Evolutionary conservation across 441 rosid species (phyloP).

Genomic region (Dalechampia spathulata): DNA sequence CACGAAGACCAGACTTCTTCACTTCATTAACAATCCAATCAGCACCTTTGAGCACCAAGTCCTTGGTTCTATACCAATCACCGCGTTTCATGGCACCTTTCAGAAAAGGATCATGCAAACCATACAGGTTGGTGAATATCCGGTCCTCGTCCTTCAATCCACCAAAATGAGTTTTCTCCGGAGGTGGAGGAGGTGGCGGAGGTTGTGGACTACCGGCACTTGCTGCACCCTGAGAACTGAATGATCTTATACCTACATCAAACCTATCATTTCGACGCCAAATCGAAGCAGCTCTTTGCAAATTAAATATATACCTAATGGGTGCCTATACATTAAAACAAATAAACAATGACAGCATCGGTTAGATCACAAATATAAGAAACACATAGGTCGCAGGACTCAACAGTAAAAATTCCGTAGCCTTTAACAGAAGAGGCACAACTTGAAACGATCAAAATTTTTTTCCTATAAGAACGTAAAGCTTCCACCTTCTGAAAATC

Average conservation of each 20-base stretch:
- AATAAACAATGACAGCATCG: no score
- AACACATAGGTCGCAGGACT: no score
- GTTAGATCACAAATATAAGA: no score
- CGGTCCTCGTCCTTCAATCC: constrained; percentile 95
- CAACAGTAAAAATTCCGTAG: no score
- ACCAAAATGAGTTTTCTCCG: constrained; percentile 97
- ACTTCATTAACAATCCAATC: constrained; percentile 97
- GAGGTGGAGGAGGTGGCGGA: constrained; percentile 87
- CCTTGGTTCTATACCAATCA: constrained; percentile 95
- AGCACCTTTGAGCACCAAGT: constrained; percentile 89
- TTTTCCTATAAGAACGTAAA: no score
- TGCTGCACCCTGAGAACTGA: constrained; percentile 71
- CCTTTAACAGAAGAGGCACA: no score
- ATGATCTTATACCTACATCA: constrained; percentile 48
- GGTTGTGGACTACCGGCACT: constrained; percentile 46
- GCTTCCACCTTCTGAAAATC: no score
- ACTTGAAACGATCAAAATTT: no score
- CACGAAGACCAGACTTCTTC: constrained; percentile 95
- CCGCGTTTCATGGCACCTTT: constrained; percentile 97
- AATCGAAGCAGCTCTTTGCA: constrained; percentile 50
- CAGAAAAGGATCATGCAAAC: constrained; percentile 86
- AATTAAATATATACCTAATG: constrained; percentile 59
- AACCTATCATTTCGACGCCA: constrained; percentile 38
- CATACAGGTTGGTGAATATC: constrained; percentile 89
- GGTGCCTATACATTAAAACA: constrained; percentile 71